Percentiles rank a stretch among this genome's conserved stretches.
Conservation (phyloP, 257 asterid genomes). For the Solanum pinnatisectum region DNA sequence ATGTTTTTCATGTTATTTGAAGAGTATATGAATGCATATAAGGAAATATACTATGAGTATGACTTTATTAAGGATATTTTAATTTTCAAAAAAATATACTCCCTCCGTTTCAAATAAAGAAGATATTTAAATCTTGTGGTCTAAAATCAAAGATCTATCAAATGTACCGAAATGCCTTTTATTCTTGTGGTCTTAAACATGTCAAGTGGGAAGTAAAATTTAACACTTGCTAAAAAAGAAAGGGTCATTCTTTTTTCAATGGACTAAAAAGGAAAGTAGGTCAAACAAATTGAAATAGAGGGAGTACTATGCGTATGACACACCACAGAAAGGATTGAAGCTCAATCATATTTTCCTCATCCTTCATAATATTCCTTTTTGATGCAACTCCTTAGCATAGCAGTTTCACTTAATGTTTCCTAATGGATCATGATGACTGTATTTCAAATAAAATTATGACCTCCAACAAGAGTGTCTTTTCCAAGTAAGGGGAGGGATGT, state of each 20-base stretch:
- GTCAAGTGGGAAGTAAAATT: background rate
- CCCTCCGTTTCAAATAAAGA: background rate
- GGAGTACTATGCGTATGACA: background rate
- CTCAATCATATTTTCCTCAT: background rate
- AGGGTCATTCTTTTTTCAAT: background rate
- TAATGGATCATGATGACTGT: background rate
- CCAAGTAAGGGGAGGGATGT: background rate
- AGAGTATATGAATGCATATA: background rate
- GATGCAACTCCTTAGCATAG: background rate
- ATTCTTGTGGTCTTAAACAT: background rate
- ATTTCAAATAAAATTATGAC: background rate
- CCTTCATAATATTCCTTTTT: background rate
- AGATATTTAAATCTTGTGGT: background rate
- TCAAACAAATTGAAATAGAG: background rate
- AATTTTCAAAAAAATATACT: no score
- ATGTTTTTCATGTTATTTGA: background rate
- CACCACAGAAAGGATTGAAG: background rate
- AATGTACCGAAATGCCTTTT: background rate
- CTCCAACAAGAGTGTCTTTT: background rate
- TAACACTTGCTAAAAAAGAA: background rate
- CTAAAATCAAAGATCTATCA: background rate
- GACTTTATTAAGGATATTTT: background rate
- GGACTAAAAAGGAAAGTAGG: background rate
- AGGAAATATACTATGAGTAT: background rate
- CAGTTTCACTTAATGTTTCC: background rate